A percentile compares a stretch with the other conserved stretches of the same genome.
Conservation (phyloP, 2,329 filamentous ascomycete genomes). For the Didymella segeticola region DNA sequence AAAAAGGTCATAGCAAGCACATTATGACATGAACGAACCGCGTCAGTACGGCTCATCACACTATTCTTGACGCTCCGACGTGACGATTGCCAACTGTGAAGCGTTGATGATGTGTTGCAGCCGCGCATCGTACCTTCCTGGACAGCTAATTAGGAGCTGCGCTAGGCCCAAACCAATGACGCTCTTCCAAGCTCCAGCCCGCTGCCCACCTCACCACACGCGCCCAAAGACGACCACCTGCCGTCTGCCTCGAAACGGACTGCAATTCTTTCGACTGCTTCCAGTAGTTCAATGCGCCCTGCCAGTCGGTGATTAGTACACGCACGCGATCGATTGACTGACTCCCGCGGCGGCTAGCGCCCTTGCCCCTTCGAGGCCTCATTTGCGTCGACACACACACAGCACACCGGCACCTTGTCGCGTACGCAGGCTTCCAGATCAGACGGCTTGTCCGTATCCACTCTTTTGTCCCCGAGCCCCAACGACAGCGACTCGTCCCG, state of each 20-base stretch:
- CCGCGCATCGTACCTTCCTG: constrained; percentile 13
- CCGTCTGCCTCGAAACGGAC: constrained; percentile 13
- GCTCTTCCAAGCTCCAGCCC: constrained; percentile 20
- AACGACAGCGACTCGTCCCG: constrained; percentile 25
- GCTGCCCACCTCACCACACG: constrained; percentile 26
- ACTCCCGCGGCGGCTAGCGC: constrained; percentile 33
- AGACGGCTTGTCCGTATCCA: constrained; percentile 56
- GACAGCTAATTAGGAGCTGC: constrained; percentile 20
- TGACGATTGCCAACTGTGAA: background rate
- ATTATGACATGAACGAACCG: background rate
- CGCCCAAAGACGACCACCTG: constrained; percentile 20
- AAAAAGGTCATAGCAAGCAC: background rate
- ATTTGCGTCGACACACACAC: constrained; percentile 23
- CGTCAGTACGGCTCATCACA: background rate
- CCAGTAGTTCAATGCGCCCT: constrained; percentile 33
- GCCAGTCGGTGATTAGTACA: constrained; percentile 32
- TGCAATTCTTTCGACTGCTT: constrained; percentile 23
- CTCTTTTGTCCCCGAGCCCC: constrained; percentile 47
- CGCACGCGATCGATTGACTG: constrained; percentile 28
- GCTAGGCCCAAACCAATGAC: constrained; percentile 30
- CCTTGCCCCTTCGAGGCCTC: constrained; percentile 35
- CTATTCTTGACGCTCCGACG: background rate
- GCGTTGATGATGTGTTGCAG: constrained; percentile 11
- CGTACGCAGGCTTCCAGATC: constrained; percentile 49
- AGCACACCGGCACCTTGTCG: constrained; percentile 53